Evolutionary conservation across 768 basidiomycete genomes (phyloP).

Genomic region (Trametes cinnabarina): DNA sequence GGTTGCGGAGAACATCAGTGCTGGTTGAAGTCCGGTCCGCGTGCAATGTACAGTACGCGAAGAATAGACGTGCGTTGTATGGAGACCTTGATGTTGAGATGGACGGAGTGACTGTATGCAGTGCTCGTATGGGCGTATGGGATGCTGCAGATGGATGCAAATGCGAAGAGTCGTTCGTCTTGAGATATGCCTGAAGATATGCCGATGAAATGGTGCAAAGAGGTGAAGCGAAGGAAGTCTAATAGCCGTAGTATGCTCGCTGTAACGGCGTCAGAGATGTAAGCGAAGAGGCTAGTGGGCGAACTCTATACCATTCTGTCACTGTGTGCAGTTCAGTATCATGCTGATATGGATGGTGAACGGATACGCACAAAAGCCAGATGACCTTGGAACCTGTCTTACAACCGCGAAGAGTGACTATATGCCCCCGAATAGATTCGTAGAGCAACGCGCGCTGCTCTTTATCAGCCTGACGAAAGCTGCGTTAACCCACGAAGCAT

Average conservation of each 20-base stretch:
- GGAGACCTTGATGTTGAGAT: neutral
- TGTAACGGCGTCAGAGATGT: conserved; percentile 23
- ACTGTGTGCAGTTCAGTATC: conserved; percentile 31
- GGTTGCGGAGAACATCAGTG: neutral
- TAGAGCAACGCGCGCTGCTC: conserved; percentile 80
- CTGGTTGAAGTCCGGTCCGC: neutral
- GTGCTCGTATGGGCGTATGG: neutral
- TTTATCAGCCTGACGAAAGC: conserved; percentile 65
- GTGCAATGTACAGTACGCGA: neutral
- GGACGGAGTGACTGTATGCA: neutral
- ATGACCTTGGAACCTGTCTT: conserved; percentile 92
- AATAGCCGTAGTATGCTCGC: conserved; percentile 68
- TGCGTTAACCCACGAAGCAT: neutral
- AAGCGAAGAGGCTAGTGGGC: neutral
- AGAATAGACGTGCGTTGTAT: neutral
- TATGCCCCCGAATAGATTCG: conserved; percentile 84
- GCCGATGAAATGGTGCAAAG: conserved; percentile 28
- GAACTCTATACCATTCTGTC: conserved; percentile 52
- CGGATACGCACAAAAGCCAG: conserved; percentile 70
- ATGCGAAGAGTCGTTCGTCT: conserved; percentile 7
- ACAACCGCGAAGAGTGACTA: conserved; percentile 86
- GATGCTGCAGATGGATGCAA: conserved; percentile 10
- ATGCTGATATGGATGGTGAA: neutral
- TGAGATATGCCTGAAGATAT: conserved; percentile 27
- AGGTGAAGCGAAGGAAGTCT: conserved; percentile 17